phyloP scores from a whole-genome alignment of 305 asterid genomes.

The Coffea humblotiana region DNA sequence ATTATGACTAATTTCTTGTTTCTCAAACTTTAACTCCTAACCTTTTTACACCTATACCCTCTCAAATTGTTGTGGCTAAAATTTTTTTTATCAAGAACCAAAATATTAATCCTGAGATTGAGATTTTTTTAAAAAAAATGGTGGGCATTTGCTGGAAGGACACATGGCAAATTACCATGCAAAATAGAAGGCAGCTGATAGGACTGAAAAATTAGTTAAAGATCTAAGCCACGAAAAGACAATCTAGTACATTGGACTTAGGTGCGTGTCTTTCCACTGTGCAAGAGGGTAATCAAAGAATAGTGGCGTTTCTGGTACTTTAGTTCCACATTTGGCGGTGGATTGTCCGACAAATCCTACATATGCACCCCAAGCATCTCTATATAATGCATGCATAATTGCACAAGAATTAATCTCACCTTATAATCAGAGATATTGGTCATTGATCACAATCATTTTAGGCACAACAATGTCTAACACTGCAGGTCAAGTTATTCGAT shows the following conservation, averaged over 20 bases:
- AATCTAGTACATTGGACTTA: not conserved
- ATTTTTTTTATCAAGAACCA: too few species aligned
- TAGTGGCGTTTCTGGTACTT: not conserved
- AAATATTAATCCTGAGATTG: not conserved
- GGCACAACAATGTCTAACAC: constrained; percentile 26
- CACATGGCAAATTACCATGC: not conserved
- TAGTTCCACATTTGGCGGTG: not conserved
- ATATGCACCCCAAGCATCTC: not conserved
- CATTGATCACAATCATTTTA: not conserved
- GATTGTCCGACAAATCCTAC: not conserved
- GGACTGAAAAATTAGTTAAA: too few species aligned
- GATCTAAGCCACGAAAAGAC: not conserved
- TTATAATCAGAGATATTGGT: not conserved
- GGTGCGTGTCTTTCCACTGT: not conserved
- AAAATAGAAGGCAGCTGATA: too few species aligned
- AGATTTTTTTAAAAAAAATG: too few species aligned
- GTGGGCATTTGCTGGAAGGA: not conserved
- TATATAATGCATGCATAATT: not conserved
- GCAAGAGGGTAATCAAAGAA: not conserved
- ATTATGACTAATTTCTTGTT: not conserved
- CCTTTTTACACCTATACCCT: not conserved
- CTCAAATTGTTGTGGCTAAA: too few species aligned
- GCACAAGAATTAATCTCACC: not conserved
- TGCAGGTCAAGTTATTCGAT: constrained; percentile 35
- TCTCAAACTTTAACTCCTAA: not conserved